Base-by-base conservation (phyloP, 768 basidiomycete genomes). In the Multifurca ochricompacta region DNA sequence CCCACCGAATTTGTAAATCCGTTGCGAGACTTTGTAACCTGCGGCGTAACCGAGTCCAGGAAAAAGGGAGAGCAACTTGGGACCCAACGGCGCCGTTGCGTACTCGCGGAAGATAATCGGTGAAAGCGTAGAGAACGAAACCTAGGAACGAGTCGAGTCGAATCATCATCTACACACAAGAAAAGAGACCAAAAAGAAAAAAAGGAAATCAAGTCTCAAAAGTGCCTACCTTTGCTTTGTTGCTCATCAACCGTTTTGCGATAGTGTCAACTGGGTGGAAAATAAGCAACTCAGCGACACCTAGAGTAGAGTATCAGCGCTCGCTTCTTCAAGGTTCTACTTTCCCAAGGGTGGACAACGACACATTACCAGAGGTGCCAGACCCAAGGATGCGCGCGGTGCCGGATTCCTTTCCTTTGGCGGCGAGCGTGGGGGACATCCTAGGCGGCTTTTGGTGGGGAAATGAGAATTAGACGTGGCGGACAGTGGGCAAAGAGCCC, bases 221-320 rank as follows among this genome's bases (percentile, higher is more conserved):
- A 31, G 37, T 58, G 45, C 62, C 25, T 53, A 83, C 90, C 78
- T 87, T 88, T 58, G 77, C 75, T 75, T 93, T 93, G 80, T 97
- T 96, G 69, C 91, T 94, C 95, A 99, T 99, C 48, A 99, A 70
- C 32, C 95, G 86, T 70, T 99, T 99, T n/a, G 96, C 92, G 51
- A 97, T 84, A 1, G 96, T 99, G 71, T 99, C 93, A 21, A 92
- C 89, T 18, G 93, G 93, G 68, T 96, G 93, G 74, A 97, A 96
- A 18, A 97, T 81, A 62, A 96, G 71, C 50, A 99, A 77, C 75
- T 99, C 95, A 61, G 94, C 92, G 64, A 99, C 76, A 65, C 94
- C 94, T 95, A 59, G 58, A 36, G 19, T 10, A 14, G 7, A 27
- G 13, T 35, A 3, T 19, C 30, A 1, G 13, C 28, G 10, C n/a